phyloP scores from a whole-genome alignment of 163 green algal genomes.

The Scenedesmus sp. region DNA sequence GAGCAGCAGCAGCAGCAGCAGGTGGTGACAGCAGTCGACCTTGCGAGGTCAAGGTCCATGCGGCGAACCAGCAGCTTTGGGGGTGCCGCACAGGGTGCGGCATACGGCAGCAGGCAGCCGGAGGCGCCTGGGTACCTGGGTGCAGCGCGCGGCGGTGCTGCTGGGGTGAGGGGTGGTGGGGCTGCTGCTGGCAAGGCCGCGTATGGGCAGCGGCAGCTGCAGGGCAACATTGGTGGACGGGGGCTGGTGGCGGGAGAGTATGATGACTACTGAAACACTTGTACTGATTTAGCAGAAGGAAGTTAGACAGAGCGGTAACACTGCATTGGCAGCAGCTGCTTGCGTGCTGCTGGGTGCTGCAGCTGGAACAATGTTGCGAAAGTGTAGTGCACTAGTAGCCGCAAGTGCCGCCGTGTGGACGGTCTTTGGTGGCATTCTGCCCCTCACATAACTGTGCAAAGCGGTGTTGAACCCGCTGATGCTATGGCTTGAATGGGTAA shows the following conservation, averaged over 20 bases:
- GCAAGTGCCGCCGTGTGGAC: no score
- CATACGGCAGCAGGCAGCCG: neutral
- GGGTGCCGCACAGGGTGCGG: neutral
- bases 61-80: slow-evolving; percentile 13
- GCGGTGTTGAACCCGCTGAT: no score
- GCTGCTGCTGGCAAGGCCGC: slow-evolving; percentile 1
- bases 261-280: neutral
- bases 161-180: neutral
- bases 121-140: neutral
- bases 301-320: neutral
- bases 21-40: slow-evolving; percentile 31
- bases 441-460: no score
- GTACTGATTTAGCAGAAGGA: neutral
- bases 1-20: slow-evolving; percentile 28
- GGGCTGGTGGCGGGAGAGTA: neutral
- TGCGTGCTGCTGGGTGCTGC: no score
- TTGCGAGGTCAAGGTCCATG: neutral
- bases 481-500: no score
- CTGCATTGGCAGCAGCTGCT: neutral
- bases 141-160: neutral
- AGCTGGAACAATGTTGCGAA: no score
- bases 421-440: no score
- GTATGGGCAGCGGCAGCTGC: neutral
- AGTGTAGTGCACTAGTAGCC: no score
- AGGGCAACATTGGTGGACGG: neutral